Evolutionary conservation across 768 basidiomycete species (phyloP).

Genomic region (Albatrellus ellisii): DNA sequence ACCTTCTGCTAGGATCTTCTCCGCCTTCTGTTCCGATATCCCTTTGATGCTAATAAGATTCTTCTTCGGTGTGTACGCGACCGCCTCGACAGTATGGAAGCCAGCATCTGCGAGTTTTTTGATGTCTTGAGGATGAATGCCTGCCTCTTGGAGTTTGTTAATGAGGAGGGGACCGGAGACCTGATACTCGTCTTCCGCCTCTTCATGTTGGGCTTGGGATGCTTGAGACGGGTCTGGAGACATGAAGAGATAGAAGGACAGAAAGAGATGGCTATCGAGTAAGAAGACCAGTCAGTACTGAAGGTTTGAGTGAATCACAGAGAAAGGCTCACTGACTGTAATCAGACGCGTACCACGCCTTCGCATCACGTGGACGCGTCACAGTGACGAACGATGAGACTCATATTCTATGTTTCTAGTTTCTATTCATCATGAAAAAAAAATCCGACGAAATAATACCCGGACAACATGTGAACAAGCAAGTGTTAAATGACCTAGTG

Average conservation of each 20-base stretch:
- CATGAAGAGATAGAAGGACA: neutral
- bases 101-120: conserved; percentile 93
- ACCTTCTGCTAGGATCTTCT: conserved; percentile 93
- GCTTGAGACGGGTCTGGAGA: conserved; percentile 39
- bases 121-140: conserved; percentile 82
- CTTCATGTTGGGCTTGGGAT: conserved; percentile 34
- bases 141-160: conserved; percentile 75
- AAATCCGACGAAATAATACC: neutral
- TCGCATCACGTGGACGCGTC: conserved; percentile 13
- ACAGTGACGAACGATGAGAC: neutral
- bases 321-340: neutral
- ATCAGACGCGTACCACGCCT: neutral
- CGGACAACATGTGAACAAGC: neutral
- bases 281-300: neutral
- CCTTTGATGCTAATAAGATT: conserved; percentile 83
- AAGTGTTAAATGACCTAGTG: no score
- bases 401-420: neutral
- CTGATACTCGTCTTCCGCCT: conserved; percentile 36
- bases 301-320: neutral
- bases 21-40: conserved; percentile 93
- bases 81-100: conserved; percentile 85
- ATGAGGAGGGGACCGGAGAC: conserved; percentile 77
- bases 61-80: conserved; percentile 97
- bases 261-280: neutral
- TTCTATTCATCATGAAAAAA: neutral